These are phyloP conservation scores for Apiospora arundinis DNA, from an alignment of 2,329 filamentous ascomycete species.

Conservation along the genomic window DNA sequence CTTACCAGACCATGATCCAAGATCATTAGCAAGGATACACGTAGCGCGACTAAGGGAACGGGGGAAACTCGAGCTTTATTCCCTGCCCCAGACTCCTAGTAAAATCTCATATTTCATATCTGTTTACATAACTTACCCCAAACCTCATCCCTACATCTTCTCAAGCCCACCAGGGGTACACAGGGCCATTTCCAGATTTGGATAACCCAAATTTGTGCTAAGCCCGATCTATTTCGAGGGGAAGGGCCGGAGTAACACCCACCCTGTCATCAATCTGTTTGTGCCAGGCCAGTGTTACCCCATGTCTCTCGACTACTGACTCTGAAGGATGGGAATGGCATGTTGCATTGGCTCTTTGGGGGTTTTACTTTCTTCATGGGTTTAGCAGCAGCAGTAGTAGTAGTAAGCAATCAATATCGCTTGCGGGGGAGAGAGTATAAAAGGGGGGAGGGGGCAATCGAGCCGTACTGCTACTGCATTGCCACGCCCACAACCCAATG, in stretches of 20 bases:
- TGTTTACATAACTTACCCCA: background rate
- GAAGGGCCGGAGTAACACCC: background rate
- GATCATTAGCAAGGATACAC: background rate
- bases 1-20: background rate
- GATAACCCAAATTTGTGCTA: background rate
- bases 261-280: background rate
- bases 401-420: background rate
- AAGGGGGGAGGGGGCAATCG: background rate
- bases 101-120: background rate
- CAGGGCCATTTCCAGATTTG: background rate
- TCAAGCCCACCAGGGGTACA: background rate
- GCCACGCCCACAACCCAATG: background rate
- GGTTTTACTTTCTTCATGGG: background rate
- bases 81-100: background rate
- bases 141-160: background rate
- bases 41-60: background rate
- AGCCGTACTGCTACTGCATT: background rate
- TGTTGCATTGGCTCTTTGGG: background rate
- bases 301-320: background rate
- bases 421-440: background rate
- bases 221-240: conserved; percentile 12
- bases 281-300: conserved; percentile 4
- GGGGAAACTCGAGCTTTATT: background rate
- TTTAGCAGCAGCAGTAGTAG: no score
- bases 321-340: background rate